phyloP scores from a whole-genome alignment of 495 filamentous ascomycete genomes.

The Bacidia gigantensis region DNA sequence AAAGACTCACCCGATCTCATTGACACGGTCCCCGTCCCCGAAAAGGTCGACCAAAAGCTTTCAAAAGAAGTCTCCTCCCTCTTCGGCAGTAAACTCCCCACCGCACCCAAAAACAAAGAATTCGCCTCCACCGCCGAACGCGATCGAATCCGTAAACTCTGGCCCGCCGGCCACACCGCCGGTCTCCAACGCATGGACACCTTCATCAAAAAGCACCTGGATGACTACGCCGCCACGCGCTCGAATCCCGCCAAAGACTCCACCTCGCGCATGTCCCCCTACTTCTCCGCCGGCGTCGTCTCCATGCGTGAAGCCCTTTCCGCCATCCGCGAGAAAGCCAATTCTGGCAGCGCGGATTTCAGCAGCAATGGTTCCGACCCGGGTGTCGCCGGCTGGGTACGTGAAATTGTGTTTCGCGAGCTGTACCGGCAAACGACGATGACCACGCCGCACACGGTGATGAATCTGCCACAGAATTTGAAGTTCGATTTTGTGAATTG shows the following conservation, averaged over 20 bases:
- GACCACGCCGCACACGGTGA: constrained; percentile 27
- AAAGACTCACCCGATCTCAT: constrained; percentile 22
- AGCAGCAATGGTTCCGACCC: constrained; percentile 9
- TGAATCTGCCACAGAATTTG: constrained; percentile 34
- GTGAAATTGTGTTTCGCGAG: constrained; percentile 34
- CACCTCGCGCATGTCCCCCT: constrained; percentile 27
- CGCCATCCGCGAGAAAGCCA: constrained; percentile 14
- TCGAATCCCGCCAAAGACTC: constrained; percentile 26
- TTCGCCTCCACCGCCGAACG: constrained; percentile 25
- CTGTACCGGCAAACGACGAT: constrained; percentile 31
- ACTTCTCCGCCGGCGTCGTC: constrained; percentile 31
- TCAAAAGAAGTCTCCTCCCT: constrained; percentile 20
- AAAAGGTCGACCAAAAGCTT: constrained; percentile 19
- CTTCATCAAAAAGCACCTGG: constrained; percentile 26
- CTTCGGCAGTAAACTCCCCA: constrained; percentile 21
- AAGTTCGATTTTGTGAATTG: constrained; percentile 34
- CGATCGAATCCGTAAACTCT: constrained; percentile 26
- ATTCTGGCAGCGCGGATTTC: constrained; percentile 21
- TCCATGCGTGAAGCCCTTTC: constrained; percentile 26
- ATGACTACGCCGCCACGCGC: constrained; percentile 25
- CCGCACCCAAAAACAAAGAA: constrained; percentile 24
- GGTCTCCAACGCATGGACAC: constrained; percentile 25
- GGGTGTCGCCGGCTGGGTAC: constrained; percentile 28
- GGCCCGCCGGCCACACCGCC: constrained; percentile 30
- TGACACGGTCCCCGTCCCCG: constrained; percentile 21